Conservation (phyloP, 2,329 filamentous ascomycete genomes). For the Aureobasidium sp. region DNA sequence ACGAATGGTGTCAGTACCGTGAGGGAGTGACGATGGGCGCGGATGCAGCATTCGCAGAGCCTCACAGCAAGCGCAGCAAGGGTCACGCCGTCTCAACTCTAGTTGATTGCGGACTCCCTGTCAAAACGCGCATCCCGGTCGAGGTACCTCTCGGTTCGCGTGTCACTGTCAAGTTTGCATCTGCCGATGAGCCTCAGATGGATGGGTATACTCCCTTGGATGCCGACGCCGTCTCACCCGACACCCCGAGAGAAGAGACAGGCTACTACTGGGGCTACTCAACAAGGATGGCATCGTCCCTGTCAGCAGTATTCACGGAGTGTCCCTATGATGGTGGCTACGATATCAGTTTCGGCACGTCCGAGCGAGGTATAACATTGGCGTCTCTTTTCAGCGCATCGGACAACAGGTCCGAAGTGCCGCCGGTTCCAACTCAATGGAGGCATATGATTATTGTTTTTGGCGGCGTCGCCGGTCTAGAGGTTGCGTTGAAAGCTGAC, state of each 20-base stretch:
- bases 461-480: conserved; percentile 70
- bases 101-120: conserved; percentile 42
- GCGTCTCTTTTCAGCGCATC: conserved; percentile 16
- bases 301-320: conserved; percentile 70
- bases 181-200: conserved; percentile 29
- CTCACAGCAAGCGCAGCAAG: conserved; percentile 25
- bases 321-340: conserved; percentile 68
- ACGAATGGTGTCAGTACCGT: conserved; percentile 71
- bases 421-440: conserved; percentile 29
- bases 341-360: conserved; percentile 74
- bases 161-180: conserved; percentile 60
- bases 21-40: conserved; percentile 58
- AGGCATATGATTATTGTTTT: conserved; percentile 71
- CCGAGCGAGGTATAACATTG: conserved; percentile 54
- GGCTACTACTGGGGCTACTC: conserved; percentile 85
- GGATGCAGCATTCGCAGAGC: conserved; percentile 8
- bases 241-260: conserved; percentile 59
- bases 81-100: conserved; percentile 23
- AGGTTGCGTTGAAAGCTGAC: conserved; percentile 61
- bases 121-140: conserved; percentile 45
- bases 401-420: conserved; percentile 38
- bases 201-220: conserved; percentile 19
- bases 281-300: conserved; percentile 55
- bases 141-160: conserved; percentile 61
- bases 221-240: conserved; percentile 57